phyloP scores from a whole-genome alignment of 139 green algal genomes.

The Chlorella sorokiniana region DNA sequence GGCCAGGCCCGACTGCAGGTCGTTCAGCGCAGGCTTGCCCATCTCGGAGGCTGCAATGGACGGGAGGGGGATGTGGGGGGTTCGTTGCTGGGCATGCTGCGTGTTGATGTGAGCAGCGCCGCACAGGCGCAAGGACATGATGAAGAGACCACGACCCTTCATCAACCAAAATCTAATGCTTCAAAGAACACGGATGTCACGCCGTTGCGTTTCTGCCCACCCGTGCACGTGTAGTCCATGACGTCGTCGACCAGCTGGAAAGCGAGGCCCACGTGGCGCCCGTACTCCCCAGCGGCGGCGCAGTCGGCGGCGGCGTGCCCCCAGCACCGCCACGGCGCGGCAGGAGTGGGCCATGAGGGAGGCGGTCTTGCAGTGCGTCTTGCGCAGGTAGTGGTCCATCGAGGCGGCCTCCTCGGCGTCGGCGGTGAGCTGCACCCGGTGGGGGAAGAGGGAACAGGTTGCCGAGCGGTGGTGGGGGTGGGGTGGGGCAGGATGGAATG shows the following conservation, averaged over 20 bases:
- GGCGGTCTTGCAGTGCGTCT: constrained; percentile 98
- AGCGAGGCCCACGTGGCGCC: constrained; percentile 89
- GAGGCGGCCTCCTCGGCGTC: constrained; percentile 64
- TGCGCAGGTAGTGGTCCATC: constrained; percentile 89
- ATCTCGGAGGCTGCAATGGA: constrained; percentile 55
- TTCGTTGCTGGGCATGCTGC: not conserved
- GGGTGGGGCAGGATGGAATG: not conserved
- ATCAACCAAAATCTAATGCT: no score
- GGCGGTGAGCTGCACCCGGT: constrained; percentile 81
- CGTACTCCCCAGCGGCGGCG: constrained; percentile 76
- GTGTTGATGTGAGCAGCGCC: no score
- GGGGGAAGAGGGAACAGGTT: not conserved
- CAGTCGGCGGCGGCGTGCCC: constrained; percentile 9
- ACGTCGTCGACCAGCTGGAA: constrained; percentile 98
- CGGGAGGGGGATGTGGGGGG: not conserved
- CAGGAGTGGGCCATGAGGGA: constrained; percentile 77
- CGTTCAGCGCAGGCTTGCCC: constrained; percentile 94
- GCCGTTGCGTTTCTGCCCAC: no score
- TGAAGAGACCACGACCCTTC: no score
- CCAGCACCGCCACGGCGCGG: constrained; percentile 26
- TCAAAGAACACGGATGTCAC: no score
- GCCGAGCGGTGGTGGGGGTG: not conserved
- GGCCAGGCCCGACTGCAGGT: constrained; percentile 88
- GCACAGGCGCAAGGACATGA: no score
- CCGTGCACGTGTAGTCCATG: constrained; percentile 89